A percentile compares a stretch with the other conserved stretches of the same genome.
Conservation (phyloP, 2,329 filamentous ascomycete species). For the Aspergillus neotritici region DNA sequence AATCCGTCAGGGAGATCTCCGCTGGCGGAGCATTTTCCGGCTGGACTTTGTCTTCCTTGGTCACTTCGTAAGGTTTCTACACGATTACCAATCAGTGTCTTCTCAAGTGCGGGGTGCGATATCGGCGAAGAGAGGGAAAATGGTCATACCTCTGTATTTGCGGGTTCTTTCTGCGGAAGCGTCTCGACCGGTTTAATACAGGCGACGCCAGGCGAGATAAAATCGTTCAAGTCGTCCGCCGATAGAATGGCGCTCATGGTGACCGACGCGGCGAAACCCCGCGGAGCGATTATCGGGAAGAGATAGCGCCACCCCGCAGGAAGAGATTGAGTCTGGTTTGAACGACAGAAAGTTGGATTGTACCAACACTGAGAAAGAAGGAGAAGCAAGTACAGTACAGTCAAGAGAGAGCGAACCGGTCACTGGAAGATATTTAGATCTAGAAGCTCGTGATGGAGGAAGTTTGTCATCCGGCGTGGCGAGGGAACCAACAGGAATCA, state of each 20-base stretch:
- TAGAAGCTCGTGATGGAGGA: slow-evolving; percentile 2
- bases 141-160: slow-evolving; percentile 40
- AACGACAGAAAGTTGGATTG: not conserved
- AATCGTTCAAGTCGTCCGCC: slow-evolving; percentile 95
- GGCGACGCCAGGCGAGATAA: slow-evolving; percentile 93
- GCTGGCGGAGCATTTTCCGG: slow-evolving; percentile 61
- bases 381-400: slow-evolving; percentile 1
- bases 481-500: slow-evolving; percentile 9
- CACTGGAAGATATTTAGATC: not conserved
- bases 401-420: too few species aligned
- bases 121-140: slow-evolving; percentile 1
- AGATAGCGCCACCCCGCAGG: slow-evolving; percentile 2
- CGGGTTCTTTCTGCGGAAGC: slow-evolving; percentile 60
- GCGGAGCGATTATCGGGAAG: slow-evolving; percentile 8
- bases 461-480: slow-evolving; percentile 32
- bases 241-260: slow-evolving; percentile 96
- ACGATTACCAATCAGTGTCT: slow-evolving; percentile 16
- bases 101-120: slow-evolving; percentile 4
- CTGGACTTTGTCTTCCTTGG: slow-evolving; percentile 75
- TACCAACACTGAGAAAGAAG: too few species aligned
- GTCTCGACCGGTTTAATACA: slow-evolving; percentile 98
- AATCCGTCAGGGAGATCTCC: slow-evolving; percentile 93
- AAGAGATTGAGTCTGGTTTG: not conserved
- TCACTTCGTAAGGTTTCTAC: slow-evolving; percentile 71
- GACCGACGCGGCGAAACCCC: slow-evolving; percentile 14